Base-by-base conservation (phyloP, 2,329 filamentous ascomycete species). In the Trichophaea hybrida region DNA sequence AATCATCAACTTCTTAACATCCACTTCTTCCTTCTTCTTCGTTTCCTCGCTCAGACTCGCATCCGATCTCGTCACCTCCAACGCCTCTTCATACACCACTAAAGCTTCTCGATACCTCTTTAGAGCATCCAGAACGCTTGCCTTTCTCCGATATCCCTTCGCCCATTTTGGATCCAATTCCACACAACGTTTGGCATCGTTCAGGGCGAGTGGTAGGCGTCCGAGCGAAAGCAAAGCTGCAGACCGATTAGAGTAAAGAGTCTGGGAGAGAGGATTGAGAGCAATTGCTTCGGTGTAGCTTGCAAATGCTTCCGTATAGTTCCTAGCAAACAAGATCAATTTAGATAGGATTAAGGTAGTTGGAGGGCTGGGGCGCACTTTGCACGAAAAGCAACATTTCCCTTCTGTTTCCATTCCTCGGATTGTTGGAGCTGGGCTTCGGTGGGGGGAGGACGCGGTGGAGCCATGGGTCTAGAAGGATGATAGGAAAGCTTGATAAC, bases 221-320 rank as follows among this genome's bases (percentile, higher is more conserved):
- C 64, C 63, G 37, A 68, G 61, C 7, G 65, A 63, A 40, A 67
- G 57, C 13, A 66, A 60, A 4, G 66, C 60, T 5, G 66, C 66
- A 12, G 66, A 64, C 37, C 66, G 64, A 55, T 68, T 68, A 7
- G 65, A 68, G 57, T 68, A 67, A 50, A 68, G 66, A 5, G 63
- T 60, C 8, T 63, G 59, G 2, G 66, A 66, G 8, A 59, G 52
- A 32, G 65, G 63, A 54, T 59, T 65, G 33, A 67, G 56, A 6
- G 60, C 52, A 49, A 68, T 60, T 1, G 66, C 65, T 38, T 65
- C 56, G 4, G 66, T 66, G 35, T 68, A 68, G 48, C 59, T 55
- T 10, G 59, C 40, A 35, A 66, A 61, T 13, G 66, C 66, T 46
- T 66, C 61, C 13, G 61, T 64, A 46, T 64, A 68, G 49, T 68